Evolutionary conservation across 768 basidiomycete species (phyloP), one percentile per base, ranked within the genome.

Genomic region (Leccinum imitatum): DNA sequence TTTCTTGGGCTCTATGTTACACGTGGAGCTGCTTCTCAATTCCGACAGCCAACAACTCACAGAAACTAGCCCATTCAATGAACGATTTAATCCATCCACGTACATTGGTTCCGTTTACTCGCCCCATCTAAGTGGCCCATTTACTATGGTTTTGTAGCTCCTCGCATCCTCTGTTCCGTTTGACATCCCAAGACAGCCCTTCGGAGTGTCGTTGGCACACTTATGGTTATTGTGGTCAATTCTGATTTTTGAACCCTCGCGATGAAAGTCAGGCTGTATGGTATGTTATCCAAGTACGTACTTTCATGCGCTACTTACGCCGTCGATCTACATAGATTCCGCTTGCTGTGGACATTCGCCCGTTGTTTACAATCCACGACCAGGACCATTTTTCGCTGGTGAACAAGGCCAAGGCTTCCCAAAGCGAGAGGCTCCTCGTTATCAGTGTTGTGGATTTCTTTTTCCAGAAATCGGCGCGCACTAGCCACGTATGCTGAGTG

Each of bases 361-460:
- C 96, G 0, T 99, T 95, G 72, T 90, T 98, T 64, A 97, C 95
- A 15, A 94, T 99, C 66, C 96, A 97, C 71, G 96, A 98, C 67
- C 82, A 81, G 17, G 94, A 97, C 60, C 86, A 89, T 63, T 65
- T 80, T 3, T 68, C 80, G 2, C 73, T 99, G 14, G 87, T 97
- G 46, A 94, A 93, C 70, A 87, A 87, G 61, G 84, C 90, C 35
- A 31, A 31, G 10, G 10, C 4, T 87, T n/a, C 93, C 91, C 1
- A 86, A 86, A 71, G 73, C 86, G 1, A 93, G 92, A 93, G 92
- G 1, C 71, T 91, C 4, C 64, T 96, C 5, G 71, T 95, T 2
- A 37, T 37, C 15, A 91, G 93, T 10, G 90, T 93, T 11, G 95
- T 93, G 1, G 95, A 95, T 66, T 94, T 94, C 0, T 87, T 92